These are phyloP conservation scores for Diaporthe eres DNA, from an alignment of 2,329 filamentous ascomycete species.

Conservation along the genomic window DNA sequence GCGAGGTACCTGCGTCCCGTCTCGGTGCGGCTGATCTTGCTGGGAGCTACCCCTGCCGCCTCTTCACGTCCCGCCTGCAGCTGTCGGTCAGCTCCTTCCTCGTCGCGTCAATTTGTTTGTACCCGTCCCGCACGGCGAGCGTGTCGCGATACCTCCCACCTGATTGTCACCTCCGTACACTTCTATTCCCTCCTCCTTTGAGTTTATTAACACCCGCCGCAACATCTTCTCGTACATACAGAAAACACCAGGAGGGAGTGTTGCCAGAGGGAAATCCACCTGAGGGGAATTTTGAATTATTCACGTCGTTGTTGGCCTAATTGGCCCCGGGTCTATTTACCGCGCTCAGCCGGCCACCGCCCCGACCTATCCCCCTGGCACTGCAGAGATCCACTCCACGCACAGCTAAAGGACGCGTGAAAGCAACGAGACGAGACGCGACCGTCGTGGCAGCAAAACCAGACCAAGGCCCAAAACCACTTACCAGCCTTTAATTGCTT, in stretches of 20 bases:
- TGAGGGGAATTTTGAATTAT: neutral
- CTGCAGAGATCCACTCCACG: constrained; percentile 25
- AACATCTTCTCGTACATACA: neutral
- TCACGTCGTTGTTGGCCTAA: constrained; percentile 3
- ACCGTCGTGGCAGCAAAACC: constrained; percentile 38
- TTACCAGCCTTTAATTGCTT: constrained; percentile 39
- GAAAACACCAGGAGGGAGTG: neutral
- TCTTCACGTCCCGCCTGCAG: constrained; percentile 21
- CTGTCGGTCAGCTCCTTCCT: constrained; percentile 17
- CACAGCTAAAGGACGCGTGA: constrained; percentile 20
- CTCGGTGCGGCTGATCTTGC: constrained; percentile 6
- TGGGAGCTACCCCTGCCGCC: constrained; percentile 35
- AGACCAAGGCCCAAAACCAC: constrained; percentile 36
- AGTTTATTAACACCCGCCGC: constrained; percentile 6
- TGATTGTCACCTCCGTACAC: neutral
- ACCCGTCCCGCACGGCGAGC: constrained; percentile 29
- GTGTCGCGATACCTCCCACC: constrained; percentile 31
- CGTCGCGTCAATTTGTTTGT: constrained; percentile 31
- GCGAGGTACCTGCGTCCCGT: constrained; percentile 22
- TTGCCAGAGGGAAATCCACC: neutral
- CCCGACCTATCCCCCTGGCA: neutral
- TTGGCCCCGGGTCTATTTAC: constrained; percentile 17
- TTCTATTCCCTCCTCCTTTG: neutral
- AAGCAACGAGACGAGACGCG: constrained; percentile 36
- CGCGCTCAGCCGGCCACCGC: constrained; percentile 22